phyloP scores from a whole-genome alignment of 2,329 filamentous ascomycete genomes.

The Dactylellina sp. region DNA sequence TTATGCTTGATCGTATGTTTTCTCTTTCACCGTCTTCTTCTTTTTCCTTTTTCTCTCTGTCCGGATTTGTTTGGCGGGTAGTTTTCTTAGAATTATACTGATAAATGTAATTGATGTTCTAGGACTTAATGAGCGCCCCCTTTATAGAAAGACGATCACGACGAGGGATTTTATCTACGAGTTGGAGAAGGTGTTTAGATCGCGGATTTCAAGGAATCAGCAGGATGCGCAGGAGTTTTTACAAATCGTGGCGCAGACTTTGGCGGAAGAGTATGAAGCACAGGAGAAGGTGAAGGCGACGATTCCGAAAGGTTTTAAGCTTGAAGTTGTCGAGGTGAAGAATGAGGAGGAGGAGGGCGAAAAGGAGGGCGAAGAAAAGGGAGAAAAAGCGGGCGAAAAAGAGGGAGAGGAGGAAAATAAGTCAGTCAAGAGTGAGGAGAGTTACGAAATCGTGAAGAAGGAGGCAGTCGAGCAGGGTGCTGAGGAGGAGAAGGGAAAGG shows the following conservation, averaged over 20 bases:
- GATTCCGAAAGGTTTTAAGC: conserved; percentile 31
- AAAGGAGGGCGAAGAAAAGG: conserved; percentile 12
- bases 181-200: conserved; percentile 85
- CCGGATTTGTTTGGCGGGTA: not conserved
- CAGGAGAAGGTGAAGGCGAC: conserved; percentile 57
- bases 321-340: conserved; percentile 19
- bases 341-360: conserved; percentile 1
- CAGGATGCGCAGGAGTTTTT: conserved; percentile 98
- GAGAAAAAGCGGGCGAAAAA: too few species aligned
- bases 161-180: conserved; percentile 85
- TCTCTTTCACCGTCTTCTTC: too few species aligned
- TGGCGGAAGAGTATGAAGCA: conserved; percentile 94
- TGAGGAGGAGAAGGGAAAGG: not conserved
- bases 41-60: conserved; percentile 5
- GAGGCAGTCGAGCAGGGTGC: conserved; percentile 12
- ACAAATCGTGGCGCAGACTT: conserved; percentile 88
- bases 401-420: conserved; percentile 9
- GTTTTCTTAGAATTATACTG: conserved; percentile 15
- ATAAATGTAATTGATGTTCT: conserved; percentile 3
- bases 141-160: conserved; percentile 92
- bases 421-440: conserved; percentile 44
- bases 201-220: conserved; percentile 91
- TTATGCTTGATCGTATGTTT: conserved; percentile 77
- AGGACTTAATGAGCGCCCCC: conserved; percentile 87
- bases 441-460: conserved; percentile 35